Evolutionary conservation across 352 stramenopile genomes (phyloP).

Genomic region (Thraustochytrium striatum): DNA sequence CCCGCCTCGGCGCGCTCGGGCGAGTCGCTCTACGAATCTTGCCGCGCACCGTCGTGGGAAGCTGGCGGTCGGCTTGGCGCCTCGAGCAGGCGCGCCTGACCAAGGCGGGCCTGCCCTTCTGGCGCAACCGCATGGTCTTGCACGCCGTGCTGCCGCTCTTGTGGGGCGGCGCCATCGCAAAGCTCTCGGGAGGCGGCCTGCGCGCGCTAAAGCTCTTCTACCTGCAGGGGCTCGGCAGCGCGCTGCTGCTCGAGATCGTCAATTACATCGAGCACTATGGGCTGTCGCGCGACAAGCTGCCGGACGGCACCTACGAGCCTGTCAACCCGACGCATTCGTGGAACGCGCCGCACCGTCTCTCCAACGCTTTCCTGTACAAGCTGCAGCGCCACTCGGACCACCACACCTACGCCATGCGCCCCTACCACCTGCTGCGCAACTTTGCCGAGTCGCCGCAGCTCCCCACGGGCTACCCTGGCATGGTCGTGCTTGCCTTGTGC

Average conservation of each 20-base stretch:
- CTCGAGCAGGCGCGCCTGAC: slow-evolving; percentile 37
- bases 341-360: slow-evolving; percentile 49
- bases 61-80: slow-evolving; percentile 23
- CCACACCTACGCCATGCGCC: slow-evolving; percentile 47
- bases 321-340: slow-evolving; percentile 51
- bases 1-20: slow-evolving; percentile 44
- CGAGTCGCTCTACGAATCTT: slow-evolving; percentile 48
- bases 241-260: slow-evolving; percentile 46
- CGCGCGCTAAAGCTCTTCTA: slow-evolving; percentile 48
- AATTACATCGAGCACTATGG: slow-evolving; percentile 53
- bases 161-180: slow-evolving; percentile 21
- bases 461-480: slow-evolving; percentile 48
- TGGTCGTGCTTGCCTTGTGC: slow-evolving; percentile 50
- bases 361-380: slow-evolving; percentile 50
- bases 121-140: slow-evolving; percentile 48
- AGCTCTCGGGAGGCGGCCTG: background rate
- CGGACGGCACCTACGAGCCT: slow-evolving; percentile 42
- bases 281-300: slow-evolving; percentile 44
- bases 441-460: slow-evolving; percentile 52
- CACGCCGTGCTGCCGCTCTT: slow-evolving; percentile 29
- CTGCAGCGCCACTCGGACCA: slow-evolving; percentile 52
- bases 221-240: slow-evolving; percentile 32
- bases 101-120: background rate
- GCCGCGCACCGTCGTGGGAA: slow-evolving; percentile 43
- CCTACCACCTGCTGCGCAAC: slow-evolving; percentile 49